phyloP scores from a whole-genome alignment of 2,329 filamentous ascomycete species.

The Fusarium kyushuense region DNA sequence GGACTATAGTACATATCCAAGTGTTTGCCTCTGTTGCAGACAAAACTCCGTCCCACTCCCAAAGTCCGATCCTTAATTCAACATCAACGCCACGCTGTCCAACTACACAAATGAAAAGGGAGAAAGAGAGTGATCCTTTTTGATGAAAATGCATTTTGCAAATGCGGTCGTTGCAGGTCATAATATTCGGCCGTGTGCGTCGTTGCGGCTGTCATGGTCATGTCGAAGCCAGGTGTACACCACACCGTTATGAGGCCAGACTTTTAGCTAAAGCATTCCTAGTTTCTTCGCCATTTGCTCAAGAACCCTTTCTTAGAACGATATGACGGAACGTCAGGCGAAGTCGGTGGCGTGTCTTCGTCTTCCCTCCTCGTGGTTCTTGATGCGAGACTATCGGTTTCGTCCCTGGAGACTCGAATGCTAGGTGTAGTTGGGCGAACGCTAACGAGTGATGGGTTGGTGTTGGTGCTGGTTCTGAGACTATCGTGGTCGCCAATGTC shows the following conservation, averaged over 20 bases:
- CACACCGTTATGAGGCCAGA: conserved; percentile 12
- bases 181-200: conserved; percentile 39
- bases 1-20: conserved; percentile 31
- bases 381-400: conserved; percentile 54
- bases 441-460: conserved; percentile 48
- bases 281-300: conserved; percentile 44
- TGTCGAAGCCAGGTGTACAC: conserved; percentile 20
- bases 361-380: conserved; percentile 45
- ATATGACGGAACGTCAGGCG: conserved; percentile 50
- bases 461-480: conserved; percentile 25
- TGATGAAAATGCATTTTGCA: conserved; percentile 21
- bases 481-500: conserved; percentile 42
- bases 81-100: conserved; percentile 43
- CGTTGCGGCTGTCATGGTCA: conserved; percentile 28
- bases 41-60: conserved; percentile 7
- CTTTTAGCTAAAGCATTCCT: conserved; percentile 15
- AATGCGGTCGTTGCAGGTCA: conserved; percentile 41
- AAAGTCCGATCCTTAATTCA: conserved; percentile 11
- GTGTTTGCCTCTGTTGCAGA: conserved; percentile 18
- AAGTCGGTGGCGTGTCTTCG: conserved; percentile 54
- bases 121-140: conserved; percentile 14
- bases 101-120: conserved; percentile 26
- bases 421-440: conserved; percentile 51
- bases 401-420: conserved; percentile 54
- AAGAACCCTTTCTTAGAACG: conserved; percentile 48